Evolutionary conservation across 805 yeast genomes (phyloP).

Genomic region (Starmerella apis): DNA sequence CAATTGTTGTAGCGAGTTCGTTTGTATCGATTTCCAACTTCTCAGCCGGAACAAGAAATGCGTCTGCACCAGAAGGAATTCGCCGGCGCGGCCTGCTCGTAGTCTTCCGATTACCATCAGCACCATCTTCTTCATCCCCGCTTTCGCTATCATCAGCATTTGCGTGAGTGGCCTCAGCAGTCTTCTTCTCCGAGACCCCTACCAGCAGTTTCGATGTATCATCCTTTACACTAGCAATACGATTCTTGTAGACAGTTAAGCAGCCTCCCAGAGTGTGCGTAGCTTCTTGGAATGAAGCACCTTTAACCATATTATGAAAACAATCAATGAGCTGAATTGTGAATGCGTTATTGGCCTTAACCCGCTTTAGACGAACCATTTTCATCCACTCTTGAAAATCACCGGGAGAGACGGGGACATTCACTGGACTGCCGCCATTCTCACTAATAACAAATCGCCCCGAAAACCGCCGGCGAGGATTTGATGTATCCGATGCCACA

Average conservation of each 20-base stretch:
- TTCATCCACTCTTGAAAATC: conserved; percentile 73
- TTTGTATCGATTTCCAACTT: conserved; percentile 28
- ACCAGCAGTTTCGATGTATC: conserved; percentile 78
- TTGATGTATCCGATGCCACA: background rate
- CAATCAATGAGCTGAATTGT: conserved; percentile 83
- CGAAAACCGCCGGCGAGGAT: background rate
- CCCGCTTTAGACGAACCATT: conserved; percentile 63
- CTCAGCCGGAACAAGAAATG: conserved; percentile 26
- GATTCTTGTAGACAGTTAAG: conserved; percentile 79
- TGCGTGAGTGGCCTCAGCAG: conserved; percentile 37
- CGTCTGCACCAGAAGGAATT: conserved; percentile 9
- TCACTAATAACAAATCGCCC: background rate
- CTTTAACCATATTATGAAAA: conserved; percentile 61
- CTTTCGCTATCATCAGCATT: conserved; percentile 21
- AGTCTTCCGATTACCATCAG: conserved; percentile 13
- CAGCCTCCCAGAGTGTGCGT: conserved; percentile 90
- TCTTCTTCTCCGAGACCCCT: conserved; percentile 38
- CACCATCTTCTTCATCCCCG: conserved; percentile 20
- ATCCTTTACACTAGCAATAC: conserved; percentile 84
- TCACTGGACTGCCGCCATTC: background rate
- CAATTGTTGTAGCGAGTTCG: conserved; percentile 35
- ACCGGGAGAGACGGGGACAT: background rate
- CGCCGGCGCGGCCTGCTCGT: background rate
- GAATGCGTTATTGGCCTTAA: conserved; percentile 80
- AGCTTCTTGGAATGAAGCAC: conserved; percentile 79